These are phyloP conservation scores for Solanum pimpinellifolium DNA, from an alignment of 257 asterid species.

Conservation along the genomic window DNA sequence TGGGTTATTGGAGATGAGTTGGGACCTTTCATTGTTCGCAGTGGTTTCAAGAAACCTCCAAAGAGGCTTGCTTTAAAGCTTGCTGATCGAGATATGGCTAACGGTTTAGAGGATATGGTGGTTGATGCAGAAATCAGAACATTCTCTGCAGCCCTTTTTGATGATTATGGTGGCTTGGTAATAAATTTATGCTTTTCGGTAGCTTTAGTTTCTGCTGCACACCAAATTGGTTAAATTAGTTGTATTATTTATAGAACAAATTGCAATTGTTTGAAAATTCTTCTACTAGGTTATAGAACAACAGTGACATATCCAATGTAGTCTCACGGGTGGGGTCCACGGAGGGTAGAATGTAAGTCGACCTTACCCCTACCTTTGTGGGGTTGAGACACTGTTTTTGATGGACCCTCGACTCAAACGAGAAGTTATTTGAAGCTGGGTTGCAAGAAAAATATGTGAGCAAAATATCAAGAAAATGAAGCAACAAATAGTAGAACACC, in stretches of 20 bases:
- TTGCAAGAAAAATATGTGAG: not conserved
- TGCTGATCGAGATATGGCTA: constrained; percentile 50
- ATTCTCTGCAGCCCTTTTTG: constrained; percentile 90
- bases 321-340: not conserved
- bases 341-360: not conserved
- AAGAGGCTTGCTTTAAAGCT: constrained; percentile 81
- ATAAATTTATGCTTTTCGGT: not conserved
- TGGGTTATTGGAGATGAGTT: constrained; percentile 73
- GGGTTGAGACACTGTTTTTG: not conserved
- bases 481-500: not conserved
- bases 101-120: constrained; percentile 56
- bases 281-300: not conserved
- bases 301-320: not conserved
- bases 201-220: not conserved
- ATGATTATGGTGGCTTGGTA: constrained; percentile 95
- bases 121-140: constrained; percentile 76
- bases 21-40: constrained; percentile 75
- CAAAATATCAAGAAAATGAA: not conserved
- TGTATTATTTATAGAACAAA: not conserved
- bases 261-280: not conserved
- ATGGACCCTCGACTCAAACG: not conserved
- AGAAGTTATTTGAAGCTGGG: not conserved
- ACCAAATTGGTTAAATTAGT: not conserved
- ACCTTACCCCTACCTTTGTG: not conserved
- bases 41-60: constrained; percentile 78